Percentiles rank a stretch among this genome's conserved stretches.
These are phyloP conservation scores for Penicilliopsis zonata DNA, from an alignment of 495 filamentous ascomycete species.

Conservation along the genomic window DNA sequence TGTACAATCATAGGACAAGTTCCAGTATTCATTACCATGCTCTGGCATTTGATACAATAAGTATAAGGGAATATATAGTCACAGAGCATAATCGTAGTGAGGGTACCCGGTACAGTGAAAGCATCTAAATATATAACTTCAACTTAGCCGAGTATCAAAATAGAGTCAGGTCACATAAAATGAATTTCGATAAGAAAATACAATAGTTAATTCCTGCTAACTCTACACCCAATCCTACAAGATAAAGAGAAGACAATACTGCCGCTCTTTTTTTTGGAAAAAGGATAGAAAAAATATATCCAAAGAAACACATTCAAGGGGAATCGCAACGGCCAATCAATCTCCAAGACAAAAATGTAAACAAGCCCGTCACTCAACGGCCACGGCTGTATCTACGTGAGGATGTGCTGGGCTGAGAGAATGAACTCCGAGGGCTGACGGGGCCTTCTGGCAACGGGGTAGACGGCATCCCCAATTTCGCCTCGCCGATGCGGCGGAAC, in stretches of 20 bases:
- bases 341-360: slow-evolving; percentile 5
- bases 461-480: slow-evolving; percentile 52
- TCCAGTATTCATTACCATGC: slow-evolving; percentile 3
- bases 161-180: no score
- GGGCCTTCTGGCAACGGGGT: slow-evolving; percentile 22
- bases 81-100: no score
- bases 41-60: slow-evolving; percentile 7
- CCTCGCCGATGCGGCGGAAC: slow-evolving; percentile 71
- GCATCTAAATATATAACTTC: no score
- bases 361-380: slow-evolving; percentile 7
- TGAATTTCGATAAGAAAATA: slow-evolving; percentile 2
- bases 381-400: slow-evolving; percentile 19
- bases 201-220: slow-evolving; percentile 15
- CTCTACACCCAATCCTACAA: slow-evolving; percentile 12
- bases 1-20: no score
- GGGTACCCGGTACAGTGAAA: no score
- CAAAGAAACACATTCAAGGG: slow-evolving; percentile 3
- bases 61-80: no score
- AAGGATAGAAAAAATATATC: background rate
- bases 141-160: no score
- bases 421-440: slow-evolving; percentile 33
- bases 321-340: background rate
- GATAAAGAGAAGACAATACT: slow-evolving; percentile 6
- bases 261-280: background rate
- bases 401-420: slow-evolving; percentile 15